Evolutionary conservation across 2,329 filamentous ascomycete species (phyloP), one percentile per base, ranked within the genome.

Genomic region (Ceratocystis cubensis): DNA sequence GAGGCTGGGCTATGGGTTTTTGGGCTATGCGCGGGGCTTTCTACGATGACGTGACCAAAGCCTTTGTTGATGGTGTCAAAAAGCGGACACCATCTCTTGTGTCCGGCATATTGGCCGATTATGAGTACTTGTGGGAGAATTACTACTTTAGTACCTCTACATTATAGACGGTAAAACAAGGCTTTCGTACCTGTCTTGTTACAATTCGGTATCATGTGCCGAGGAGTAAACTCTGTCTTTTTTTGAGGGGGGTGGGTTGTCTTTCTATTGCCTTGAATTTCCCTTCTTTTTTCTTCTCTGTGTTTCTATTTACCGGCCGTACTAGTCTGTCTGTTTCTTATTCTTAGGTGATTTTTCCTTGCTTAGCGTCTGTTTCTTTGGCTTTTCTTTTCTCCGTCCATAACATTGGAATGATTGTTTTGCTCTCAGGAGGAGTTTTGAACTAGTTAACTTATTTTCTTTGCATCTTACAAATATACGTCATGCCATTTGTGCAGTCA

Each of bases 11-110:
- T 1, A 87, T 96, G 80, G 88, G 86, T 22, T 97, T 94, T 93
- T 99, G 94, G 94, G 78, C 83, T 30, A 94, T 99, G 90, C 85
- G 93, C 68, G 93, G 94, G n/a, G 91, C 92, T 1, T 96, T 96
- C 72, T 99, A 99, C 76, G 90, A 97, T 76, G 90, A 91, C 72
- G 81, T 96, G 68, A 96, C 91, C 61, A 89, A 89, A 76, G 83
- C 84, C 3, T 76, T 93, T 15, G 86, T 93, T 6, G 79, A 80
- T 37, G 88, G 86, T 72, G 82, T 96, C 70, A 86, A 85, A 70
- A 88, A 87, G 73, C 86, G 88, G 64, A 80, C 96, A 75, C 83
- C 95, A 61, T 86, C 88, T 70, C 84, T 99, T 73, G 80, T 96
- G 28, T 88, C 87, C 7, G 90, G 89, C 67, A 88, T 99, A 59